These are phyloP conservation scores for Solanum ahanhuiri DNA, from an alignment of 257 asterid genomes.

Conservation along the genomic window DNA sequence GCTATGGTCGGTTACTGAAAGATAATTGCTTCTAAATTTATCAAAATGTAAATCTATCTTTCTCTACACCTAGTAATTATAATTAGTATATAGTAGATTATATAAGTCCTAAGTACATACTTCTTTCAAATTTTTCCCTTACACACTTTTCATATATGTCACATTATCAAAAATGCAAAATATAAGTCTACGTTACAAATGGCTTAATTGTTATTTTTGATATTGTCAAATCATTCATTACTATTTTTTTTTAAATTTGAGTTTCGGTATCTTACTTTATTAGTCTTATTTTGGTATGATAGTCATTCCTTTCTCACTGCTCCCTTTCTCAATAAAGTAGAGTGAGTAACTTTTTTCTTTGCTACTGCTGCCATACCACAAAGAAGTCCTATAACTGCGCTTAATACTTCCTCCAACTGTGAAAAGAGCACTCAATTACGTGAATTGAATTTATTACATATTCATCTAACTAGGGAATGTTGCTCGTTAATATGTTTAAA, in stretches of 20 bases:
- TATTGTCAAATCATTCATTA: not conserved
- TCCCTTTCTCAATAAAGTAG: not conserved
- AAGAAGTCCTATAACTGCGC: not conserved
- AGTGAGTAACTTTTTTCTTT: too few species aligned
- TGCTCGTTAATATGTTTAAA: not conserved
- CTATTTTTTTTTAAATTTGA: not conserved
- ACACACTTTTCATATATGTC: not conserved
- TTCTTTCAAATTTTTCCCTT: not conserved
- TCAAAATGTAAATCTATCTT: rapidly evolving
- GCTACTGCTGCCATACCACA: not conserved
- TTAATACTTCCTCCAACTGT: not conserved
- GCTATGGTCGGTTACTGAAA: not conserved
- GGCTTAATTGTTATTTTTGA: not conserved
- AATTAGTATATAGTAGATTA: not conserved
- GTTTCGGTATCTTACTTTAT: too few species aligned
- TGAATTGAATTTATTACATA: not conserved
- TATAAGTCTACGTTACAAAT: not conserved
- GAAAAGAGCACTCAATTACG: not conserved
- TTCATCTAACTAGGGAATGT: not conserved
- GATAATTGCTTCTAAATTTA: rapidly evolving
- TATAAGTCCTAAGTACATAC: not conserved
- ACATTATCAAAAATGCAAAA: not conserved
- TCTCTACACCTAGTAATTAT: not conserved
- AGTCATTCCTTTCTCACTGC: not conserved
- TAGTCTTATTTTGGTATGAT: too few species aligned